Evolutionary conservation across 352 stramenopile genomes (phyloP).

Genomic region (Aphanomyces invadans): DNA sequence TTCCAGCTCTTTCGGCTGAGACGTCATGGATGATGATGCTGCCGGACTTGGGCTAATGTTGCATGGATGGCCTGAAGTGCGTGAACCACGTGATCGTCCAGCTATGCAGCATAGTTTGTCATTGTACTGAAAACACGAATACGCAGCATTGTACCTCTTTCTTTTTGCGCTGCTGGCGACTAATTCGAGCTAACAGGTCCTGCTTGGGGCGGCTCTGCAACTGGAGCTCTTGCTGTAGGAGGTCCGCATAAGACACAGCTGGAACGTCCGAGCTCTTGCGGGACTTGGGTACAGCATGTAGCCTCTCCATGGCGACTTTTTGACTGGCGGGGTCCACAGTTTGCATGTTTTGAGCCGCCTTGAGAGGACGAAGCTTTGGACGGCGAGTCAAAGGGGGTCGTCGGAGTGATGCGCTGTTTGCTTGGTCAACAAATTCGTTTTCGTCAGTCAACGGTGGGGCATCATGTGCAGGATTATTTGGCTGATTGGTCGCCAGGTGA

Average conservation of each 20-base stretch:
- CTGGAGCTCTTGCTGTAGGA: slow-evolving; percentile 10
- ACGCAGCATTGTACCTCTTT: background rate
- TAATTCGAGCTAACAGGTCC: background rate
- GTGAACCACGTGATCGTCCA: slow-evolving; percentile 8
- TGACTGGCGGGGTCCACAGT: background rate
- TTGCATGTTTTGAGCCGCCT: background rate
- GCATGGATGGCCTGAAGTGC: background rate
- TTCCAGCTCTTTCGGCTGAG: too few relatives aligned
- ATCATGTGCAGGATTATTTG: background rate
- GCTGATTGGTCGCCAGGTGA: background rate
- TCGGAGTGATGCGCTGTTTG: too few relatives aligned
- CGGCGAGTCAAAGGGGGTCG: background rate
- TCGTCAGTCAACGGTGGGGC: too few relatives aligned
- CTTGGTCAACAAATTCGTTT: too few relatives aligned
- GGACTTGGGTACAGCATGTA: background rate
- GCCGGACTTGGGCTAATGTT: background rate
- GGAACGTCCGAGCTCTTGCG: background rate
- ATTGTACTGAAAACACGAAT: too few relatives aligned
- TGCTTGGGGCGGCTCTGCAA: background rate
- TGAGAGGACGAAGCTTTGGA: background rate
- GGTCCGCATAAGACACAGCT: background rate
- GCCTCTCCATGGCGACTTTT: background rate
- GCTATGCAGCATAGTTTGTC: slow-evolving; percentile 1
- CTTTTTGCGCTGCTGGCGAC: background rate
- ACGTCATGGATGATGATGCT: background rate